Base-by-base conservation (phyloP, 1,139 yeast species). In the Debaryomyces psychrophilus region DNA sequence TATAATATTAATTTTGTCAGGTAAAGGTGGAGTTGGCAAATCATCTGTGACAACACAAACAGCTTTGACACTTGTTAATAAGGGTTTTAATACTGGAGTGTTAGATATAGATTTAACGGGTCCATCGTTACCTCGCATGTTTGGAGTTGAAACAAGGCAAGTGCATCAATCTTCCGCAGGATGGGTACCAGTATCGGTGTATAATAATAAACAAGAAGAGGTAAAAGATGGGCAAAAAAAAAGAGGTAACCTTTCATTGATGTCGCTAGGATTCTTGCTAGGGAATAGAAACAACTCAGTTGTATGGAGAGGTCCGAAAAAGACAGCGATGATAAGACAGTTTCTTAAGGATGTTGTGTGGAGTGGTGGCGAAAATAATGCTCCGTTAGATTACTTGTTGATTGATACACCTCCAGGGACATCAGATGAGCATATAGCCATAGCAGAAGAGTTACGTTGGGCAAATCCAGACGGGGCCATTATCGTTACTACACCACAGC, bases 361-460 rank as follows among this genome's bases (percentile, higher is more conserved):
- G 99, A 57, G 55, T 39, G 66, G 65, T 3, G 96, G 90, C 0
- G 78, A 77, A 14, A 33, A 29, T 15, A 61, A 73, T 40, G 58
- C 56, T 5, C 71, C 73, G 2, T 63, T 85, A 41, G 97, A 92
- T 64, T 95, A 89, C 61, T 68, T 95, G 47, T 70, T 95, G 37
- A 92, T 95, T 7, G 99, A 95, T 61, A 93, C 99, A 0, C 99
- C 99, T 0, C 99, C 99, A 0, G 99, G 99, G 0, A 93, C 99
- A 0, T 87, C 96, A 0, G 99, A 95, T 64, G 99, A 95, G 64
- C 99, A 95, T 65, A 93, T 95, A 37, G 92, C 97, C 2, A 86
- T 95, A 26, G 98, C 97, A 1, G 98, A 95, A 63, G 95, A 90
- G 62, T 74, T 93, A 43, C 69, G 88, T 48, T 79, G 72, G 60